Evolutionary conservation across 495 filamentous ascomycete species (phyloP).

Genomic region (Pseudotulostoma volvatum): DNA sequence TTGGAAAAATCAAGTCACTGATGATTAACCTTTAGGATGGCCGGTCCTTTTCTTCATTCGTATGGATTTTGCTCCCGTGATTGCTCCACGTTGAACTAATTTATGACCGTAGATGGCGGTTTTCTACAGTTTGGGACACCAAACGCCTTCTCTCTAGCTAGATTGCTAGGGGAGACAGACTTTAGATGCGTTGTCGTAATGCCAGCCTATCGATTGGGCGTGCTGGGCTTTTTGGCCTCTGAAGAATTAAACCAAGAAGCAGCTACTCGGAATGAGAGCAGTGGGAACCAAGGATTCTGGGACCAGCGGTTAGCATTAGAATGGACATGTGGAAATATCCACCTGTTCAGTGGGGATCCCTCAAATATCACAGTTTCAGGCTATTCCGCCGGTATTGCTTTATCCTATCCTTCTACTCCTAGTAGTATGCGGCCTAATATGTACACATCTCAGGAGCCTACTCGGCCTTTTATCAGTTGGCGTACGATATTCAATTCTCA

Average conservation of each 20-base stretch:
- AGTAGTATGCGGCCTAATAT: background rate
- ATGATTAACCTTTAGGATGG: slow-evolving; percentile 17
- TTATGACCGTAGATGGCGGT: slow-evolving; percentile 29
- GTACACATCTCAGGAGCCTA: slow-evolving; percentile 33
- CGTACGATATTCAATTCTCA: slow-evolving; percentile 35
- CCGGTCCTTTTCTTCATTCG: slow-evolving; percentile 30
- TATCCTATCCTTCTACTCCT: background rate
- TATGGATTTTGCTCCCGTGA: slow-evolving; percentile 7
- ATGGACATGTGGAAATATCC: slow-evolving; percentile 48
- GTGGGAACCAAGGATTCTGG: slow-evolving; percentile 50
- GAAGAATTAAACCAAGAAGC: slow-evolving; percentile 34
- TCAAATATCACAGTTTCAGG: slow-evolving; percentile 49
- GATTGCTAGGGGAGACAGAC: slow-evolving; percentile 32
- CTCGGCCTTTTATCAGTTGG: slow-evolving; percentile 42
- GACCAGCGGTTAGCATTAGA: slow-evolving; percentile 48
- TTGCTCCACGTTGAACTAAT: no score
- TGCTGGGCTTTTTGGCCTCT: slow-evolving; percentile 51
- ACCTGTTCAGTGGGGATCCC: slow-evolving; percentile 44
- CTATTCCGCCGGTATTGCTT: slow-evolving; percentile 34
- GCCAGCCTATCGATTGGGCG: slow-evolving; percentile 52
- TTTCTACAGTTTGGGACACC: slow-evolving; percentile 41
- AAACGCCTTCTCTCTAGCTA: slow-evolving; percentile 29
- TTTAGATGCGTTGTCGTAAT: slow-evolving; percentile 41
- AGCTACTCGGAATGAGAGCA: slow-evolving; percentile 18
- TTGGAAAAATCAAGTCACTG: background rate